Evolutionary conservation across 441 rosid species (phyloP).

Genomic region (Adansonia grandidieri): DNA sequence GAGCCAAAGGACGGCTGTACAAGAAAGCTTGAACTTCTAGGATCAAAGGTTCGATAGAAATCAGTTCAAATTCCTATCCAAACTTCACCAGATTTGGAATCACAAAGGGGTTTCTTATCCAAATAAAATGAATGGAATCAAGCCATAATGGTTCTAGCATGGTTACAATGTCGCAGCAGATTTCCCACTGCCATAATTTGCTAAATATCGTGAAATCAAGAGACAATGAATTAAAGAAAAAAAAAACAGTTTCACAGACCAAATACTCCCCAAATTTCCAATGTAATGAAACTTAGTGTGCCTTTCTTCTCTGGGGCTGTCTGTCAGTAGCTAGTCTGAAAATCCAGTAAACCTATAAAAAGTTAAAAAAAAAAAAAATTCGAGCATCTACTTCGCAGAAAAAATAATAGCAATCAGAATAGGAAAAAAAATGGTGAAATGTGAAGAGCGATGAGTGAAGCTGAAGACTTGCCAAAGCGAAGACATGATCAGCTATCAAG

Average conservation of each 20-base stretch:
- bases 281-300: slow-evolving; percentile 46
- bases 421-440: neutral
- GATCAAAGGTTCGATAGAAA: neutral
- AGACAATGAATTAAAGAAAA: neutral
- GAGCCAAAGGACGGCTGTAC: neutral
- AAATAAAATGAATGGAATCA: neutral
- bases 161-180: neutral
- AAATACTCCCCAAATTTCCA: neutral
- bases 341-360: slow-evolving; percentile 76
- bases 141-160: neutral
- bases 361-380: neutral
- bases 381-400: neutral
- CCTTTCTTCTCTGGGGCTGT: slow-evolving; percentile 76
- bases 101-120: neutral
- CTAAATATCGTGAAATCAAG: neutral
- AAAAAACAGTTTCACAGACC: slow-evolving; percentile 10
- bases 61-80: neutral
- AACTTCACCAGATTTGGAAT: neutral
- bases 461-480: slow-evolving; percentile 59
- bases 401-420: neutral
- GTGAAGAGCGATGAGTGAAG: neutral
- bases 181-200: neutral
- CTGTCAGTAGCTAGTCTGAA: slow-evolving; percentile 80
- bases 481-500: slow-evolving; percentile 79
- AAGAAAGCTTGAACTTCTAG: neutral